Evolutionary conservation across 2,329 filamentous ascomycete genomes (phyloP), one percentile per base, ranked within the genome.

Genomic region (Dactylellina drechsleri): DNA sequence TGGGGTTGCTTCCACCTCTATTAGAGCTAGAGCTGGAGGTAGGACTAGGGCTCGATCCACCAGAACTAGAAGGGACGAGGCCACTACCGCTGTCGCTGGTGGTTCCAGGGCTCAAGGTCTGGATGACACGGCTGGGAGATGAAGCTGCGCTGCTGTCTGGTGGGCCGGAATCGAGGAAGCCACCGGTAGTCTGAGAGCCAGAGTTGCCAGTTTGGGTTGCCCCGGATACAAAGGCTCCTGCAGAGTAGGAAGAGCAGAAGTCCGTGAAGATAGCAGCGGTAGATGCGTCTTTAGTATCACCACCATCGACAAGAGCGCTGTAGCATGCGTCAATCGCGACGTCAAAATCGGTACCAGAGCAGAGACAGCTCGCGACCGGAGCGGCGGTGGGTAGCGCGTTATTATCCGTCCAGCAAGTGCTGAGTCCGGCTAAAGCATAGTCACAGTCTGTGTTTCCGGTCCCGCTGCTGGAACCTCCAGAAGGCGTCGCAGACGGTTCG

Each of bases 261-360:
- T 31, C 45, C 15, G 36, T 20, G 15, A 72, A 54, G 43, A n/a
- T 5, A 20, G 31, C 23, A 16, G 65, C 28, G 10, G 53, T 66
- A 8, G 60, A 28, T 1, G 67, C 67, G 2, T 61, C 67, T 12
- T 16, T 23, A 10, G 65, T 23, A 16, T 20, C 20, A 13, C 0
- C 20, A 13, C 0, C 5, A 15, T 36, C 40, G 59, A 53, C 18
- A 26, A 72, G 20, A 20, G 57, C 67, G 52, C 60, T 66, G 28
- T 64, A 64, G 20, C 67, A 72, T 49, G 31, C 43, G 6, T 58
- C 59, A 15, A 64, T 13, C 6, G 60, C 67, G n/a, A 12, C 16
- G 18, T 72, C 67, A 20, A 72, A 66, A 13, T 45, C 36, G 23
- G 54, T 65, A 15, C 54, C 66, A n/a, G 50, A 36, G 53, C 67